Conservation (phyloP, 2,329 filamentous ascomycete species). For the Cytospora piceicola region DNA sequence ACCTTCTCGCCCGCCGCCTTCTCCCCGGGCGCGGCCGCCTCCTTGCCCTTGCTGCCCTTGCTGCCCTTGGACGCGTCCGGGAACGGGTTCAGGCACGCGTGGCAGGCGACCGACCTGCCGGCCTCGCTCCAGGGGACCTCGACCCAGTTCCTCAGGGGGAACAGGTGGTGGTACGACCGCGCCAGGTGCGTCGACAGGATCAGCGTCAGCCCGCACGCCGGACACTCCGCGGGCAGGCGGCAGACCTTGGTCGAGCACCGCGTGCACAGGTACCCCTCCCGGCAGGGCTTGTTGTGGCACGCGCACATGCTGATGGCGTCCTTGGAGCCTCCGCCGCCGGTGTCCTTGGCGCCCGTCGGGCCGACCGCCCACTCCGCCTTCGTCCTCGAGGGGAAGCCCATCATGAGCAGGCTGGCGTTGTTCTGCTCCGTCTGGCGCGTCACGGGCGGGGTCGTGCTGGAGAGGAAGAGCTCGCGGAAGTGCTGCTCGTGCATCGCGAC, state of each 20-base stretch:
- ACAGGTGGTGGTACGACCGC: slow-evolving; percentile 90
- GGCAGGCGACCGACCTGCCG: slow-evolving; percentile 66
- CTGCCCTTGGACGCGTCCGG: slow-evolving; percentile 50
- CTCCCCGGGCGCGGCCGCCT: slow-evolving; percentile 29
- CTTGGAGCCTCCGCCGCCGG: slow-evolving; percentile 47
- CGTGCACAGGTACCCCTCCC: slow-evolving; percentile 89
- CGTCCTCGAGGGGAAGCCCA: slow-evolving; percentile 92
- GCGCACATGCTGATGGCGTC: slow-evolving; percentile 77
- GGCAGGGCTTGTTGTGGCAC: slow-evolving; percentile 81
- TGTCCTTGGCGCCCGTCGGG: neutral
- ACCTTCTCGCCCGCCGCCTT: slow-evolving; percentile 32
- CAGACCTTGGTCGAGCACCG: slow-evolving; percentile 90
- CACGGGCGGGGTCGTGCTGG: slow-evolving; percentile 85
- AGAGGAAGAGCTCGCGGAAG: slow-evolving; percentile 86
- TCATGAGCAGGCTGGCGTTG: slow-evolving; percentile 79
- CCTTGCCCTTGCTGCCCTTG: slow-evolving; percentile 27
- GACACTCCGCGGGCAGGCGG: slow-evolving; percentile 85
- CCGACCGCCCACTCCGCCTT: slow-evolving; percentile 45
- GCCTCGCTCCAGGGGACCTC: slow-evolving; percentile 86
- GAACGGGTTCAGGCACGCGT: slow-evolving; percentile 76
- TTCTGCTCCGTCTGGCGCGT: slow-evolving; percentile 67
- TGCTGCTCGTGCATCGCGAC: slow-evolving; percentile 87
- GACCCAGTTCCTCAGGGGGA: slow-evolving; percentile 86
- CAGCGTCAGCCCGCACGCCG: slow-evolving; percentile 86
- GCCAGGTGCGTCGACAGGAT: slow-evolving; percentile 93